Evolutionary conservation across 768 basidiomycete species (phyloP), one percentile per base, ranked within the genome.

Genomic region (Coprinopsis sp.): DNA sequence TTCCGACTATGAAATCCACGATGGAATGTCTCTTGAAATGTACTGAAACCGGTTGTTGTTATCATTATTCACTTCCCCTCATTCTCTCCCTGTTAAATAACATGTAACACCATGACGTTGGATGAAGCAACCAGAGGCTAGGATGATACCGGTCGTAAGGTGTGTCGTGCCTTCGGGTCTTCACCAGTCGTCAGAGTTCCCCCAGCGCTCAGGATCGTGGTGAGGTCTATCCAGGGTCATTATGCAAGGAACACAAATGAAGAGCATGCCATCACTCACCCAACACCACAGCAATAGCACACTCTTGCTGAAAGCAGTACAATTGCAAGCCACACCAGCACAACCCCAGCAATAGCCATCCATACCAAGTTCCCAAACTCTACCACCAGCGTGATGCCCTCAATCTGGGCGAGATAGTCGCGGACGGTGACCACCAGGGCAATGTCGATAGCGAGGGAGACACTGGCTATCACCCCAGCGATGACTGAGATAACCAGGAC

Each of bases 11-110:
- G 91, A 94, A 71, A 93, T 94, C 53, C 66, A 91, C 60, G 89
- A 94, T 58, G 91, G 91, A 34, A 91, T 90, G 88, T 91, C 87
- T 62, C 70, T 94, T 63, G 91, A 94, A 72, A 82, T 94, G 88
- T 90, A 92, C 68, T 93, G 68, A 64, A n/a, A n/a, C n/a, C n/a
- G n/a, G n/a, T n/a, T 44, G 30, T 12, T 25, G 37, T n/a, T n/a
- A n/a, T n/a, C n/a, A n/a, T n/a, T n/a, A n/a, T n/a, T n/a, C n/a
- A n/a, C n/a, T n/a, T n/a, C n/a, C n/a, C n/a, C n/a, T n/a, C n/a
- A n/a, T n/a, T n/a, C n/a, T n/a, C n/a, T n/a, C n/a, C n/a, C n/a
- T n/a, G n/a, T n/a, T n/a, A n/a, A n/a, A n/a, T n/a, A n/a, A n/a
- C n/a, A n/a, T n/a, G n/a, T n/a, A n/a, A n/a, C n/a, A n/a, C n/a